Percentiles rank a stretch among this genome's conserved stretches.
Conservation (phyloP, 768 basidiomycete genomes). For the Naematelia encephala region DNA sequence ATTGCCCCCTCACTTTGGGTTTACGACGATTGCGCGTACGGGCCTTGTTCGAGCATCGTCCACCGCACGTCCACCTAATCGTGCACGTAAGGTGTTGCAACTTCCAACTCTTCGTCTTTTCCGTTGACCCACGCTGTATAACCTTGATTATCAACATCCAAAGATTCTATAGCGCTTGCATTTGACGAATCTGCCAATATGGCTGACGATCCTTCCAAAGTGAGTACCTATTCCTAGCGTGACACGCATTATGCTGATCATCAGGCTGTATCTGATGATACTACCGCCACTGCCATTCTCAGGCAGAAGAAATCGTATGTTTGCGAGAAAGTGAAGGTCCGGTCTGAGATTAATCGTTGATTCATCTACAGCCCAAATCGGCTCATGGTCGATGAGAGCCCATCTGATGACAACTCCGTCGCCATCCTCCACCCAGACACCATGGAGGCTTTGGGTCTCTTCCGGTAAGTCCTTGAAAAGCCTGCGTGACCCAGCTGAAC, state of each 20-base stretch:
- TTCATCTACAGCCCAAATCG: constrained; percentile 74
- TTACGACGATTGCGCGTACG: background rate
- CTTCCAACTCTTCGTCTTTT: background rate
- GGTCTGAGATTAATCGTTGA: no score
- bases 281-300: constrained; percentile 85
- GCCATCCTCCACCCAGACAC: constrained; percentile 93
- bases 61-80: background rate
- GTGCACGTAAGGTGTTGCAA: no score
- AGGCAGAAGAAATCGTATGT: constrained; percentile 95
- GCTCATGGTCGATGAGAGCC: constrained; percentile 91
- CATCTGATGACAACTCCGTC: constrained; percentile 96
- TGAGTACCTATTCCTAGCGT: background rate
- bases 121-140: background rate
- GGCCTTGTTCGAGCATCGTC: background rate
- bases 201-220: constrained; percentile 33
- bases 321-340: background rate
- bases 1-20: background rate
- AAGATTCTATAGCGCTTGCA: no score
- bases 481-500: background rate
- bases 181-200: no score
- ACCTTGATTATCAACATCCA: background rate
- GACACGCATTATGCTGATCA: background rate
- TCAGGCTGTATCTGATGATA: constrained; percentile 38
- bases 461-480: constrained; percentile 56
- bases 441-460: constrained; percentile 89